Conservation (phyloP, 805 yeast genomes). For the Wickerhamiella brachini region DNA sequence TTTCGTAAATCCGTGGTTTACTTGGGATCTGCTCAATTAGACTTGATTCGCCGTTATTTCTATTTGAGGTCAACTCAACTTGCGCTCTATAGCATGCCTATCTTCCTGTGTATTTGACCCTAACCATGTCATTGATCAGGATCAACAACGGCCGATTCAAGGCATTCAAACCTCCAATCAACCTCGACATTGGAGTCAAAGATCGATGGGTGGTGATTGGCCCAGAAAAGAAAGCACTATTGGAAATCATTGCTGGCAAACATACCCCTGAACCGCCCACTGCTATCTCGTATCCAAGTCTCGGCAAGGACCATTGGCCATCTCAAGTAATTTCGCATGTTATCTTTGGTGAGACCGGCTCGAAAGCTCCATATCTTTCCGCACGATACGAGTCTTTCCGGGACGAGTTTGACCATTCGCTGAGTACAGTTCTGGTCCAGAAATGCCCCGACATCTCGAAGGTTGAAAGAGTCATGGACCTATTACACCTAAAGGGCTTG, state of each 20-base stretch:
- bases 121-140: conserved; percentile 5
- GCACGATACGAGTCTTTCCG: conserved; percentile 83
- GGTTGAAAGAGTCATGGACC: conserved; percentile 31
- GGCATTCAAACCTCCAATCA: conserved; percentile 28
- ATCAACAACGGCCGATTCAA: conserved; percentile 11
- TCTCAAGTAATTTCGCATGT: conserved; percentile 32
- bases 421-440: conserved; percentile 41
- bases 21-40: too few relatives aligned
- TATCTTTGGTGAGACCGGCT: conserved; percentile 32
- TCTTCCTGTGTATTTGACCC: too few relatives aligned
- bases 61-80: too few relatives aligned
- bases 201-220: conserved; percentile 47
- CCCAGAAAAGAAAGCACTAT: conserved; percentile 38
- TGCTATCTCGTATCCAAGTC: conserved; percentile 42
- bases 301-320: conserved; percentile 32
- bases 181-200: conserved; percentile 26
- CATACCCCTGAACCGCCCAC: conserved; percentile 38
- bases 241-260: conserved; percentile 44
- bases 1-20: too few relatives aligned
- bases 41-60: too few relatives aligned
- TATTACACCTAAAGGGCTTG: conserved; percentile 42
- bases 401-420: conserved; percentile 68
- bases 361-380: conserved; percentile 54
- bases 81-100: too few relatives aligned
- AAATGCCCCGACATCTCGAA: conserved; percentile 31